Evolutionary conservation across 2,329 filamentous ascomycete genomes (phyloP), one percentile per base, ranked within the genome.

Genomic region (Chaetomiaceae sp.): DNA sequence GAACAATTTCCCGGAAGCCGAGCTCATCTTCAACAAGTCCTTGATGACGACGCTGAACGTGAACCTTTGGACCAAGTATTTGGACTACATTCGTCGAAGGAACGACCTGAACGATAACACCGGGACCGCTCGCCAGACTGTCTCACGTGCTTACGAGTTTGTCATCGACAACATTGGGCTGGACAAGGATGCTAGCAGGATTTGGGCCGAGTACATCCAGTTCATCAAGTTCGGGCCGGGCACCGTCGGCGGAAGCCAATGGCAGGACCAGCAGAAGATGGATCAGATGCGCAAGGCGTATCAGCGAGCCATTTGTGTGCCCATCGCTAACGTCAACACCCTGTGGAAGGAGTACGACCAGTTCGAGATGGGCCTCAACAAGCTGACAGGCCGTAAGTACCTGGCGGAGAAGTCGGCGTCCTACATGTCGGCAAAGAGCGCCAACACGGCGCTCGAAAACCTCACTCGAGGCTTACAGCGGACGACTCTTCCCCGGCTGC

Each of bases 261-360:
- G 93, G 94, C 90, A 97, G 66, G 93, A 97, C 62, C 86, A 91
- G 67, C 93, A 97, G 63, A 98, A 98, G 73, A 95, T 95, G 85
- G 93, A 98, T 59, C 75, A 86, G 56, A 69, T 98, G 42, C 84
- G 93, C 49, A 95, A 94, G 63, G 86, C 88, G 1, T 98, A 96
- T 63, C 90, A 96, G 59, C 84, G 84, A 43, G 91, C 91, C 12
- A 87, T 96, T 48, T 83, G 81, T 55, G 80, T 96, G 32, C 94
- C 94, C 4, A 95, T 88, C 53, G 80, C 84, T 45, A 85, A 84
- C 26, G 80, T 95, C 39, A 87, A 91, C 60, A 78, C 77, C 42
- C 70, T 98, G 12, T 98, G 93, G 94, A 95, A 94, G 64, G 91
- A 98, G 61, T 98, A 98, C 61, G 90, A 97, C 63, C 83, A 87